Evolutionary conservation across 2,329 filamentous ascomycete species (phyloP), one percentile per base, ranked within the genome.

Genomic region (Beauveria pseudobassiana): DNA sequence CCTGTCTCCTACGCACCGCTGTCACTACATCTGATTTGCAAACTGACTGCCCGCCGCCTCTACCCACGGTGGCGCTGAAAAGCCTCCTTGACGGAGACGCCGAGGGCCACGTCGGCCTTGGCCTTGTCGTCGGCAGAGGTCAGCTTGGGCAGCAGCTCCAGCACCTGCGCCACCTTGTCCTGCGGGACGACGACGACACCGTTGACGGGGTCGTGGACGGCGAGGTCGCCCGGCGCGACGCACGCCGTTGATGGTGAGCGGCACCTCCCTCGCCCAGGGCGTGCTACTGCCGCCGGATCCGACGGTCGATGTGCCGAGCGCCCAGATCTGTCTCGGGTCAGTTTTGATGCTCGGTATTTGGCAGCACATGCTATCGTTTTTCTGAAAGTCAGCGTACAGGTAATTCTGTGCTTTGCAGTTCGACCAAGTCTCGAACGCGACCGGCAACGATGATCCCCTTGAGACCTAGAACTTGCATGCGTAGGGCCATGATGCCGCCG

Each of bases 401-500:
- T 42, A 90, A 68, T 40, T 76, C 78, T 12, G 82, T 81, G 49
- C 70, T 78, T 60, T 75, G 77, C 63, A 90, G 71, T 68, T 89
- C 85, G 18, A 74, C 75, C 20, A 91, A 68, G 74, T 92, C 89
- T 64, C 89, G 79, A 6, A 88, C 82, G 45, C 88, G 77, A 1
- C 89, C 89, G 66, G 85, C 81, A 8, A 90, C 85, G n/a, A 91
- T 75, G 12, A 88, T 80, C 3, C 80, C 87, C 65, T 78, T 77
- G 20, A 82, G 83, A 16, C 83, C 82, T 12, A 87, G 77, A 16
- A 80, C 71, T 67, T 85, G 84, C 81, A 91, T 88, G 22, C 89
- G 79, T 34, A 82, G 76, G 5, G 87, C 89, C 82, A 91, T 89
- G 65, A 92, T 90, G 20, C 89, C 89, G n/a, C 89, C 89, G 6